Evolutionary conservation across 2,329 filamentous ascomycete species (phyloP).

Genomic region (Pseudopithomyces chartarum): DNA sequence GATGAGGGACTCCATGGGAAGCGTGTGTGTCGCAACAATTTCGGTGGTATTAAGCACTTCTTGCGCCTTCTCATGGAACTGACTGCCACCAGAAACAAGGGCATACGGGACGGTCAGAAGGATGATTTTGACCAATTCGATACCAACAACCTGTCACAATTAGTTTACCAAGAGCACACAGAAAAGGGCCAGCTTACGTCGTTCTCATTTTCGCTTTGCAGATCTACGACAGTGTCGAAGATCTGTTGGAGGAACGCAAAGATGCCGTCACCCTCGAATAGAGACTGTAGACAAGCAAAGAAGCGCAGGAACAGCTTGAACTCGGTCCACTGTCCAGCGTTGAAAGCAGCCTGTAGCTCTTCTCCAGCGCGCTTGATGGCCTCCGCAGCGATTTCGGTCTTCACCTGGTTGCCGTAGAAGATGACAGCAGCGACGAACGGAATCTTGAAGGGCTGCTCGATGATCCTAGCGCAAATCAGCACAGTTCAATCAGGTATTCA

Average conservation of each 20-base stretch:
- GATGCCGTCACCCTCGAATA: conserved; percentile 82
- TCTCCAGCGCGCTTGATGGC: conserved; percentile 68
- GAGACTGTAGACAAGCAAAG: conserved; percentile 80
- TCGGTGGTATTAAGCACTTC: conserved; percentile 91
- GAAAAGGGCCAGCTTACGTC: conserved; percentile 67
- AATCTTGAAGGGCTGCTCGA: conserved; percentile 97
- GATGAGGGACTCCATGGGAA: conserved; percentile 82
- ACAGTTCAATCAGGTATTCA: background rate
- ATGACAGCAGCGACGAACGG: conserved; percentile 88
- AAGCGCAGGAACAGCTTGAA: conserved; percentile 92
- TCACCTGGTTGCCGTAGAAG: conserved; percentile 77
- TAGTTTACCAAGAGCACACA: conserved; percentile 17
- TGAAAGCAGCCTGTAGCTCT: conserved; percentile 69
- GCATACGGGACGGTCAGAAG: conserved; percentile 92
- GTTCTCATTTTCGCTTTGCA: conserved; percentile 90
- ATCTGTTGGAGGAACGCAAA: conserved; percentile 86
- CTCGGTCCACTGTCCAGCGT: conserved; percentile 80
- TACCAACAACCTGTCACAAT: conserved; percentile 58
- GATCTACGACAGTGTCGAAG: conserved; percentile 87
- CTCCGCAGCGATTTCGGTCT: conserved; percentile 73
- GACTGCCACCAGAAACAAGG: conserved; percentile 51
- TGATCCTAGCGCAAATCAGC: conserved; percentile 52
- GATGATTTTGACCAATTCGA: conserved; percentile 96
- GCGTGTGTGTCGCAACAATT: conserved; percentile 87
- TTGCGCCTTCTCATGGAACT: conserved; percentile 68